A percentile compares a stretch with the other conserved stretches of the same genome.
These are phyloP conservation scores for Dryadomyces quercivorus DNA, from an alignment of 2,329 filamentous ascomycete species.

Conservation along the genomic window DNA sequence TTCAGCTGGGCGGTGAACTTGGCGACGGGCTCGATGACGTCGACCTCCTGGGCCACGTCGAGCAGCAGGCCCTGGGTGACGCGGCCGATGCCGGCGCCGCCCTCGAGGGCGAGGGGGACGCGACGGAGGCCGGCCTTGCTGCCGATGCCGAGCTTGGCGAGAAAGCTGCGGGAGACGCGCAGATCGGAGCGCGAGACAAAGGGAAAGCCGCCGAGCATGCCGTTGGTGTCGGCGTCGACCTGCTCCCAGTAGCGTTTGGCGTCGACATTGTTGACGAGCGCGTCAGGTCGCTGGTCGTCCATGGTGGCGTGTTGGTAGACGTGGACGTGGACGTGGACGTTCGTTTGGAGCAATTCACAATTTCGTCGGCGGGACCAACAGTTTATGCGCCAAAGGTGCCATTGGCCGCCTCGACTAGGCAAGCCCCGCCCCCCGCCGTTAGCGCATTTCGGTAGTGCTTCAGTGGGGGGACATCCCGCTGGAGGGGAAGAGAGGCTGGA, in stretches of 20 bases:
- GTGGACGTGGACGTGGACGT: too few relatives aligned
- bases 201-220: constrained; percentile 66
- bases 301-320: background rate
- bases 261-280: constrained; percentile 21
- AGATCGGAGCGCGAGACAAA: constrained; percentile 60
- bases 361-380: too few relatives aligned
- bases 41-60: constrained; percentile 56
- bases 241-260: constrained; percentile 35
- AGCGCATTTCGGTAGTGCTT: too few relatives aligned
- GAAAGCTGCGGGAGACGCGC: constrained; percentile 56
- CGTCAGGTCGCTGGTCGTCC: constrained; percentile 15
- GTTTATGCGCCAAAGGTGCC: too few relatives aligned
- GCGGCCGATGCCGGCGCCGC: constrained; percentile 57
- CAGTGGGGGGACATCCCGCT: background rate
- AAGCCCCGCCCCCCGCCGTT: too few relatives aligned
- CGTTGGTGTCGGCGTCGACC: constrained; percentile 37
- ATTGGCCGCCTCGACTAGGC: background rate
- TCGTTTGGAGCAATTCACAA: too few relatives aligned
- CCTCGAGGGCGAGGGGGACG: constrained; percentile 22
- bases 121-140: constrained; percentile 19
- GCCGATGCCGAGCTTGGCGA: constrained; percentile 51
- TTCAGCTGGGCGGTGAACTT: constrained; percentile 61
- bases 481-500: background rate
- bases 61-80: constrained; percentile 70
- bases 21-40: constrained; percentile 73